Conservation (phyloP, 2,329 filamentous ascomycete species). For the Fusarium buharicum region DNA sequence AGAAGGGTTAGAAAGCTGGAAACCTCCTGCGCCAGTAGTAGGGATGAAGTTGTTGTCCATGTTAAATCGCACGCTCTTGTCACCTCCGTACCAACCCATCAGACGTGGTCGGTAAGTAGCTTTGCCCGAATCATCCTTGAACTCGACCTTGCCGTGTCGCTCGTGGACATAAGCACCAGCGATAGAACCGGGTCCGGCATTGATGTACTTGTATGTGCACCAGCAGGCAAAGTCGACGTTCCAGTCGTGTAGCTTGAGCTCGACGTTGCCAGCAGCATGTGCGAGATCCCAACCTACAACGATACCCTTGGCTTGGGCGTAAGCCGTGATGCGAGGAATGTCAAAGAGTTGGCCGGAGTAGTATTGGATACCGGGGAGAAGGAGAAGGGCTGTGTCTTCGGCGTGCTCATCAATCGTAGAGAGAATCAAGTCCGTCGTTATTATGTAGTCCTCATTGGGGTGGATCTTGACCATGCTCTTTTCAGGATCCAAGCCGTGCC, state of each 20-base stretch:
- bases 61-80: slow-evolving; percentile 78
- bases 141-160: slow-evolving; percentile 69
- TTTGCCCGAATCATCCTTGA: slow-evolving; percentile 49
- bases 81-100: slow-evolving; percentile 87
- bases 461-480: slow-evolving; percentile 79
- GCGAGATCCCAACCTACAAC: slow-evolving; percentile 89
- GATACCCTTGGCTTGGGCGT: slow-evolving; percentile 77
- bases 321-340: slow-evolving; percentile 79
- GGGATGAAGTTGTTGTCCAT: slow-evolving; percentile 87
- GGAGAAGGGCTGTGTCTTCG: slow-evolving; percentile 75
- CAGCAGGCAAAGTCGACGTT: slow-evolving; percentile 90
- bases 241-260: slow-evolving; percentile 84
- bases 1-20: slow-evolving; percentile 84
- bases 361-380: slow-evolving; percentile 90
- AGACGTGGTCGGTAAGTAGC: slow-evolving; percentile 71
- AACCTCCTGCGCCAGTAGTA: slow-evolving; percentile 81
- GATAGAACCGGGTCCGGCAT: slow-evolving; percentile 84
- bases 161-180: slow-evolving; percentile 85
- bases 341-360: slow-evolving; percentile 92
- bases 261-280: slow-evolving; percentile 86
- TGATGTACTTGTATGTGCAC: slow-evolving; percentile 97
- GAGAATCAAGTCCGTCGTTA: slow-evolving; percentile 78
- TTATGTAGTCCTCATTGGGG: slow-evolving; percentile 67
- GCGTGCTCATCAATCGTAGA: slow-evolving; percentile 79
- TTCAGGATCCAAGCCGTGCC: slow-evolving; percentile 73